Base-by-base conservation (phyloP, 163 green algal species). In the Scenedesmus sp. region DNA sequence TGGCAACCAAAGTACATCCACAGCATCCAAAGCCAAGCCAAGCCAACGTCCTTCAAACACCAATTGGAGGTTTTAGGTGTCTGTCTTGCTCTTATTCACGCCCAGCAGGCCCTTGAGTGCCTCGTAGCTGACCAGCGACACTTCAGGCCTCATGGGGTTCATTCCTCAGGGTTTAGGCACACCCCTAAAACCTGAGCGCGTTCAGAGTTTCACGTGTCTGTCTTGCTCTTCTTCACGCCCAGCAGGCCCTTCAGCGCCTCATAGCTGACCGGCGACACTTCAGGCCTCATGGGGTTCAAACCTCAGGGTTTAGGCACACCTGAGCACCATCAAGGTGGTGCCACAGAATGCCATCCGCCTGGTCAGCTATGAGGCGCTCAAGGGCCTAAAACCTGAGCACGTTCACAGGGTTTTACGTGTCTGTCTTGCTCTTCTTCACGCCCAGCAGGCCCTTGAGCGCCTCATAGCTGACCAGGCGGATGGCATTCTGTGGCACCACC, bases 401-500 rank as follows among this genome's bases (percentile, higher is more conserved):
- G 34, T 46, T 46, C 52, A 56, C 18, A 46, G 34, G 34, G 34
- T 46, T n/a, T 94, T 70, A 98, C 4, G 96, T 98, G 92, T 98
- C 97, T 7, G 96, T 98, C 91, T 97, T 97, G 16, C 92, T 92
- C 93, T 97, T 97, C 88, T 96, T 94, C 2, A 99, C 94, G 0
- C 95, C 95, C 60, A 98, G 52, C 52, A 98, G 0, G 3, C 18
- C 86, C 93, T 99, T 99, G 81, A 99, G 91, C 0, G 94, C 81
- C 90, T 99, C 98, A 85, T 99, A 99, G 5, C 93, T 87, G 18
- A 99, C 97, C 87, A 99, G 97, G 26, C 97, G 96, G 90, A 99
- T 98, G 90, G 94, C 95, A 88, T 99, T 99, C 88, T 98, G 97
- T 0, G 96, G 94, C 62, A 96, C 90, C 60, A 93, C 90, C 94